Evolutionary conservation across 2,329 filamentous ascomycete genomes (phyloP), one percentile per base, ranked within the genome.

Genomic region (Thelonectria olida): DNA sequence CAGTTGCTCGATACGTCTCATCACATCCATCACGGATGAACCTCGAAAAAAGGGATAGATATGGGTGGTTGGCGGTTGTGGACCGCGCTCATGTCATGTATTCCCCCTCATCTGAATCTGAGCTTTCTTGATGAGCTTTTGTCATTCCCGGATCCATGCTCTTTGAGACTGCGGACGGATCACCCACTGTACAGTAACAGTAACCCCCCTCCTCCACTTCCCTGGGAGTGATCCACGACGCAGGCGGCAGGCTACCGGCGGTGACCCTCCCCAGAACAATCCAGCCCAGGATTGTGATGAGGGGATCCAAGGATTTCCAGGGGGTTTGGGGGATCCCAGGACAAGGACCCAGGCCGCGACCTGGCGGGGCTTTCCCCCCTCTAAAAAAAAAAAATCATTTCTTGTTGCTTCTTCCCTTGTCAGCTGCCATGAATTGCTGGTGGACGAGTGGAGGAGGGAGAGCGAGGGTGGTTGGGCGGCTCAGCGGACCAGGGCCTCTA

Each of bases 221-320:
- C 61, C 45, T 63, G 61, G 54, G 42, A 41, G 12, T 44, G 67
- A 69, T 69, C 66, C 66, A 63, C 65, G 64, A 42, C 55, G 54
- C 65, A 63, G 51, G 47, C 58, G 51, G 52, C 39, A 51, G 52
- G 58, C 58, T 54, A 41, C 51, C 51, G 51, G 44, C 45, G 58
- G 45, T 58, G 45, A 54, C 38, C 51, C 58, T 56, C 25, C 34
- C 25, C 54, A 56, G 23, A 36, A 27, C 22, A 41, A 41, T 41
- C 38, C 31, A 34, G 31, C 31, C 38, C 38, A 41, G 38, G 38
- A 45, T 45, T 27, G 22, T 25, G 22, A 8, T 45, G 22, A 45
- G 20, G 31, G 42, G 42, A 45, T 45, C 20, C 45, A 55, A 28
- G 42, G 31, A 38, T 47, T 53, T 28, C 25, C 31, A 31, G 50